Conservation (phyloP, 371 early-diverging fungal species). For the Mucor mucedo region DNA sequence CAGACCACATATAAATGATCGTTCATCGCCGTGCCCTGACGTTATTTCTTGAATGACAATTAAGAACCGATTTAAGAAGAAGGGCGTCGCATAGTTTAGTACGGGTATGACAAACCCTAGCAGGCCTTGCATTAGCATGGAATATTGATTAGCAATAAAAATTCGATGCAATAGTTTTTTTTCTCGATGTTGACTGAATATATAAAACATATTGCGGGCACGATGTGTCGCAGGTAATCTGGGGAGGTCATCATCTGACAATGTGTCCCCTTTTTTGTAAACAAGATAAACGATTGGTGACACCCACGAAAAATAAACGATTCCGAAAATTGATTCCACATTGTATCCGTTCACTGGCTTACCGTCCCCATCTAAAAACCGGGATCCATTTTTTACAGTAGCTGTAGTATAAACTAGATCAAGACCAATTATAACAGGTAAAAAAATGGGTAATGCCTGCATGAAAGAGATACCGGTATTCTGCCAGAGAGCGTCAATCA, state of each 20-base stretch:
- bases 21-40: slow-evolving; percentile 5
- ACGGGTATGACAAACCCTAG: slow-evolving; percentile 33
- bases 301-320: slow-evolving; percentile 30
- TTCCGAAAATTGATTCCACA: slow-evolving; percentile 30
- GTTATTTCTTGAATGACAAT: slow-evolving; percentile 37
- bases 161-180: slow-evolving; percentile 30
- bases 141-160: slow-evolving; percentile 24
- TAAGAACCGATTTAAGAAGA: slow-evolving; percentile 40
- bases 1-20: slow-evolving; percentile 39
- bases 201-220: slow-evolving; percentile 34
- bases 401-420: slow-evolving; percentile 36
- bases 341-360: slow-evolving; percentile 17
- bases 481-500: not conserved
- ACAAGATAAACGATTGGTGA: slow-evolving; percentile 33
- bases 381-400: slow-evolving; percentile 33
- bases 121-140: slow-evolving; percentile 30
- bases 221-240: slow-evolving; percentile 32
- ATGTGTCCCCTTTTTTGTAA: slow-evolving; percentile 24
- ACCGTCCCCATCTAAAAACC: slow-evolving; percentile 37
- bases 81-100: slow-evolving; percentile 37
- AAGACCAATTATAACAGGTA: slow-evolving; percentile 19
- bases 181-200: slow-evolving; percentile 28
- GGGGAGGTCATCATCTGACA: slow-evolving; percentile 41
- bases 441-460: slow-evolving; percentile 6
- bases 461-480: slow-evolving; percentile 1